Percentiles rank a stretch among this genome's conserved stretches.
These are phyloP conservation scores for Cupressus sempervirens DNA, from an alignment of 75 land plant species.

Conservation along the genomic window DNA sequence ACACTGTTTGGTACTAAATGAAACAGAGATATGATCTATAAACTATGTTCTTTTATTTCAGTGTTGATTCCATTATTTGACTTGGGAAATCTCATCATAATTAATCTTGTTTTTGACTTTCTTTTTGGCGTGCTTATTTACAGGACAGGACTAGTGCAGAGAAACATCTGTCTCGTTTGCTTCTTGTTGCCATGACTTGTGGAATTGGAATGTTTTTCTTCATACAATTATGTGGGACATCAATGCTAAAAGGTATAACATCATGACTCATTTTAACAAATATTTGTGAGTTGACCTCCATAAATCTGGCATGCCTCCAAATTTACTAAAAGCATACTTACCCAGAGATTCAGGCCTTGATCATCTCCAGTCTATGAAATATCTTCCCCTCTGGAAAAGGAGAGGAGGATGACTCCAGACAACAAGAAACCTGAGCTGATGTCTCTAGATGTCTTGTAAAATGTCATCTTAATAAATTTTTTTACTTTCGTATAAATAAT, in stretches of 20 bases:
- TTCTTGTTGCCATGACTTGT: conserved; percentile 27
- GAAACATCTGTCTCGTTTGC: conserved; percentile 30
- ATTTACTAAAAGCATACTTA: too few relatives aligned
- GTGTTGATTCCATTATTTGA: neutral
- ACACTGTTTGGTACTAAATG: neutral
- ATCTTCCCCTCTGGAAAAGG: too few relatives aligned
- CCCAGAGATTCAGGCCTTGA: too few relatives aligned
- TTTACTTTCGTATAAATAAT: too few relatives aligned
- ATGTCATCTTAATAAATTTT: too few relatives aligned
- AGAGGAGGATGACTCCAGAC: too few relatives aligned
- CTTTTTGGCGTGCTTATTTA: neutral
- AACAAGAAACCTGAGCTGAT: too few relatives aligned
- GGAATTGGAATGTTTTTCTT: conserved; percentile 25
- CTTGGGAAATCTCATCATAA: neutral
- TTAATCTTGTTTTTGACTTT: neutral
- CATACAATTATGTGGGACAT: conserved; percentile 17
- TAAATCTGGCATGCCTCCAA: neutral
- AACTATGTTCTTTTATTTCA: neutral
- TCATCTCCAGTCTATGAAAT: too few relatives aligned
- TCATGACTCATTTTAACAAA: neutral
- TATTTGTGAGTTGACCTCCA: neutral
- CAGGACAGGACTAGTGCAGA: conserved; percentile 34
- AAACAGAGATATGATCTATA: neutral
- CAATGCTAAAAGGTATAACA: conserved; percentile 26
- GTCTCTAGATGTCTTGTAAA: too few relatives aligned